Conservation (phyloP, 2,329 filamentous ascomycete species). For the Cladosporium velox region DNA sequence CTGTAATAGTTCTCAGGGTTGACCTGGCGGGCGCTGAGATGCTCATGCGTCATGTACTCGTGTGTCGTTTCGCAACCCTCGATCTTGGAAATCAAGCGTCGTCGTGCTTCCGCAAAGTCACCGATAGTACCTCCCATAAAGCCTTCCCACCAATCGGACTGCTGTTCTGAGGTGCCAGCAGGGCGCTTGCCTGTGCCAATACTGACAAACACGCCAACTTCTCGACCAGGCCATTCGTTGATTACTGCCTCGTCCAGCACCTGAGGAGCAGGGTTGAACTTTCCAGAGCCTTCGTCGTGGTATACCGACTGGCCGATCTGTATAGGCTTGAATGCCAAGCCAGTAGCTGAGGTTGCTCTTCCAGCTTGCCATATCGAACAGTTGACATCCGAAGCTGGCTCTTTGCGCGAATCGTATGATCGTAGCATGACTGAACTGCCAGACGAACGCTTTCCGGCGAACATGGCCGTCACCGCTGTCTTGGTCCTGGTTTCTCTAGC, state of each 20-base stretch:
- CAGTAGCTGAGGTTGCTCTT: slow-evolving; percentile 87
- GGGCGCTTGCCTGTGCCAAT: slow-evolving; percentile 90
- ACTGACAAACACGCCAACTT: slow-evolving; percentile 88
- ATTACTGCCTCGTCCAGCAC: slow-evolving; percentile 85
- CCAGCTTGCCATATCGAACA: slow-evolving; percentile 98
- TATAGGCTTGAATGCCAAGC: slow-evolving; percentile 93
- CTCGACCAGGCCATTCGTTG: slow-evolving; percentile 93
- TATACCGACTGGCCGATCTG: slow-evolving; percentile 92
- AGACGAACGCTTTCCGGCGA: slow-evolving; percentile 74
- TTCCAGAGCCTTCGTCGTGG: slow-evolving; percentile 87
- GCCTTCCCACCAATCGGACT: slow-evolving; percentile 87
- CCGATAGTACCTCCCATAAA: slow-evolving; percentile 72
- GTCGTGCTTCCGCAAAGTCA: slow-evolving; percentile 86
- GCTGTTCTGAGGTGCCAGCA: slow-evolving; percentile 61
- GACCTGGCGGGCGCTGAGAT: slow-evolving; percentile 71
- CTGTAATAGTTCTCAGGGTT: slow-evolving; percentile 91
- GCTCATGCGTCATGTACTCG: slow-evolving; percentile 77
- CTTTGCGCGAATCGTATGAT: slow-evolving; percentile 92
- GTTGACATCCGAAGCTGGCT: slow-evolving; percentile 86
- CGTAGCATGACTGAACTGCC: slow-evolving; percentile 70
- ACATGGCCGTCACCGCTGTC: slow-evolving; percentile 87
- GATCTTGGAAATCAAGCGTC: slow-evolving; percentile 84
- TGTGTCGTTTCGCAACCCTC: slow-evolving; percentile 93
- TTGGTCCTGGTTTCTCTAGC: slow-evolving; percentile 69
- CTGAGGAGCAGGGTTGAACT: slow-evolving; percentile 85